Evolutionary conservation across 2,329 filamentous ascomycete genomes (phyloP).

Genomic region (Colletotrichum neosansevieriae): DNA sequence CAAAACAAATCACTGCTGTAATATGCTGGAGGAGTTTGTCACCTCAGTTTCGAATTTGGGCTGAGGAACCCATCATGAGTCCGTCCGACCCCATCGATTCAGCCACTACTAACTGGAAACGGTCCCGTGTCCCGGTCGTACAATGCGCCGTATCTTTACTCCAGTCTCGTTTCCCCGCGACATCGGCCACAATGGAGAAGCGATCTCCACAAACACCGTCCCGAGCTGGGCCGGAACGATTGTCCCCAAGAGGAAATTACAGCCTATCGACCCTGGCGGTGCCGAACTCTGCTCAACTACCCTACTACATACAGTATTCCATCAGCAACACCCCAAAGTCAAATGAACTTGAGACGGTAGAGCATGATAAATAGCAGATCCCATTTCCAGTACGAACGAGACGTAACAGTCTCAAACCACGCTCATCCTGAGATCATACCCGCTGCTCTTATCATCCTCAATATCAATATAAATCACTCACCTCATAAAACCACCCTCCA

Average conservation of each 20-base stretch:
- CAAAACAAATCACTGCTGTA: not conserved
- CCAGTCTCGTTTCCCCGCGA: conserved; percentile 26
- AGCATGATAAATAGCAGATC: conserved; percentile 8
- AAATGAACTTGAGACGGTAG: conserved; percentile 8
- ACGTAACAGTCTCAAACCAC: not conserved
- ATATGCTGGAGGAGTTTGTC: not conserved
- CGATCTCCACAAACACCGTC: conserved; percentile 28
- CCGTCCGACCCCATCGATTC: not conserved
- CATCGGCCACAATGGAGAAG: conserved; percentile 17
- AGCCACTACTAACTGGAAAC: conserved; percentile 8
- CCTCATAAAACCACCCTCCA: not conserved
- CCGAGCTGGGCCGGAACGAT: conserved; percentile 29
- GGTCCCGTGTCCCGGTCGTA: not conserved
- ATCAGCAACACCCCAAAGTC: conserved; percentile 16
- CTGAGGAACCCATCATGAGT: conserved; percentile 19
- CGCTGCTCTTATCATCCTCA: not conserved
- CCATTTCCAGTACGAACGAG: not conserved
- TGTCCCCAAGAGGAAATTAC: conserved; percentile 34
- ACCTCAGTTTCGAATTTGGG: not conserved
- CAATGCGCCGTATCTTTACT: conserved; percentile 17
- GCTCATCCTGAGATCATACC: not conserved
- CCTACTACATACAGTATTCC: too few species aligned
- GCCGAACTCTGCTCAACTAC: not conserved
- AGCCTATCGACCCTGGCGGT: conserved; percentile 28
- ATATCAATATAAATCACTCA: not conserved